Base-by-base conservation (phyloP, 2,329 filamentous ascomycete species). In the Alternaria gaisen region DNA sequence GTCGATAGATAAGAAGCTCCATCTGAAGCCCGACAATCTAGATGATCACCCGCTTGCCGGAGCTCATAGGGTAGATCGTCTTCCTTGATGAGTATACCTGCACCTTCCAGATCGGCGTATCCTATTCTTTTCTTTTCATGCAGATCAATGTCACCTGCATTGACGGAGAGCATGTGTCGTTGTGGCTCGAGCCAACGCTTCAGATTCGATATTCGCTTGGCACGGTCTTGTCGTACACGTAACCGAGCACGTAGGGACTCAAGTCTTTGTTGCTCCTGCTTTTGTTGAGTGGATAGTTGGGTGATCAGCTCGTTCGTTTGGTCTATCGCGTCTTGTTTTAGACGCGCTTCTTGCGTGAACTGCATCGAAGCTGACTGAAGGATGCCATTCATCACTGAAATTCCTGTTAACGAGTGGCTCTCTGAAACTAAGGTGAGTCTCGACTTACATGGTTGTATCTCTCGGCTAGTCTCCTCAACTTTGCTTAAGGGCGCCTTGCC, bases 271-370 rank as follows among this genome's bases (percentile, higher is more conserved):
- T 92, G 88, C 56, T 94, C 90, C 56, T 93, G 90, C 66, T 90
- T 89, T 32, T 97, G 87, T 63, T 91, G 88, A 20, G 90, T 86
- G 1, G 93, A 95, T 2, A 92, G 90, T 58, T 92, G 90, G 50
- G 93, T 90, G 53, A 99, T 89, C 26, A 90, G 89, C 42, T 87
- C 83, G 78, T 97, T 94, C 36, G 96, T 88, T 16, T 88, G 85
- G 74, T 97, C 93, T 55, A 98, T 90, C 30, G 89, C 86, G 51
- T 90, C 85, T 80, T 97, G 94, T 76, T 97, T 97, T 44, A 90
- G 85, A 69, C 90, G 91, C 65, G 97, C 88, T 76, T 94, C 92
- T 50, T 88, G 84, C 57, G 92, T 90, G 75, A 97, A 94, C 44
- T 92, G 88, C 43, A 88, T 85, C 51, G 93, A 89, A 5, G 93